Base-by-base conservation (phyloP, 331 rosid species). In the Malus hybrid region DNA sequence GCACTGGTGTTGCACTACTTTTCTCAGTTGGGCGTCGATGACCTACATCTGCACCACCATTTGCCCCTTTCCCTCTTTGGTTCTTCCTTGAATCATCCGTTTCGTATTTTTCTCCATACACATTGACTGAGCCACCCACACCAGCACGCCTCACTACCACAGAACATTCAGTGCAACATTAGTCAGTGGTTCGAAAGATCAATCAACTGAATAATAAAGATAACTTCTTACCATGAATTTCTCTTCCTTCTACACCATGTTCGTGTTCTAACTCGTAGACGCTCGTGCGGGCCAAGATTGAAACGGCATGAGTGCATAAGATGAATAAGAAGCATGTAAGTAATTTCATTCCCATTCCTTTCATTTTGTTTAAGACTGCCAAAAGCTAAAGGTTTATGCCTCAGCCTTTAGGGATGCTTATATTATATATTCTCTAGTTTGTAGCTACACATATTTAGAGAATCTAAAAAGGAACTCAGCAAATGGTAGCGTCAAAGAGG, bases 1-100 rank as follows among this genome's bases (percentile, higher is more conserved):
- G 5, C 12, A 54, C 36, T 10, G 80, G 73, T 72, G 81, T 27
- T 27, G 85, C 82, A 0, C 81, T 76, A 32, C 15, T 80, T 8
- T 9, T 71, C 1, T 10, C 14, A 4, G 0, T 9, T 73, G 16
- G 31, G 74, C 11, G 74, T 11, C 80, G 84, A 34, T 48, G 86
- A 68, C 33, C 60, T 20, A 65, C 46, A 70, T 71, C 36, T 64
- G 65, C 73, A 33, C 81, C 77, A 1, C 88, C 87, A 16, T 39
- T n/a, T 29, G 83, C 83, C 16, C 57, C 7, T 24, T 77, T 54
- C 31, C 86, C 85, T 64, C 77, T 75, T 3, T 76, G 85, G 20
- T 67, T 71, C 62, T 48, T 81, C 27, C 66, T 69, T 65, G 73
- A 13, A n/a, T 28, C 60, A 32, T 34, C 24, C 10, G 52, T 11